These are phyloP conservation scores for Mallotus japonicus DNA, from an alignment of 441 rosid genomes.

Conservation along the genomic window DNA sequence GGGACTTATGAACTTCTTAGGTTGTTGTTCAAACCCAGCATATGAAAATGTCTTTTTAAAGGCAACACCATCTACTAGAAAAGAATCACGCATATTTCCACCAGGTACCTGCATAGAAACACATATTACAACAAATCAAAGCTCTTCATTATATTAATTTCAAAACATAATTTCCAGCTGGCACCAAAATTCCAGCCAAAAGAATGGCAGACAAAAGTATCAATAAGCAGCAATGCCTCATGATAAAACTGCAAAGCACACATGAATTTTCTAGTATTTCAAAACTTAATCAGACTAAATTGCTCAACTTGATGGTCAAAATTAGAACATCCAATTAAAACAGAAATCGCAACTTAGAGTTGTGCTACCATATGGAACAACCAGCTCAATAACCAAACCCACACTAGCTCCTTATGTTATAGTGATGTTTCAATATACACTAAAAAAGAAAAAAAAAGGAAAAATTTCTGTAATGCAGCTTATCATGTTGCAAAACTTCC, in stretches of 20 bases:
- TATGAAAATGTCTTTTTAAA: slow-evolving; percentile 98
- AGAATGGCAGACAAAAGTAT: background rate
- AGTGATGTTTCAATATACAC: background rate
- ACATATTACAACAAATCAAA: background rate
- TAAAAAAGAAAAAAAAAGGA: background rate
- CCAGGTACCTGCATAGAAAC: slow-evolving; percentile 76
- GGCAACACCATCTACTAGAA: slow-evolving; percentile 96
- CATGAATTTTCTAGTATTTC: background rate
- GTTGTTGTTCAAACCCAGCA: slow-evolving; percentile 99
- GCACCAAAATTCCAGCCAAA: background rate
- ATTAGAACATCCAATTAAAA: background rate
- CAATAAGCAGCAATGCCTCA: background rate
- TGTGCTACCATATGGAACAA: background rate
- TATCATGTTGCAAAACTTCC: background rate
- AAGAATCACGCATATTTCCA: slow-evolving; percentile 95
- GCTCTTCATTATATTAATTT: background rate
- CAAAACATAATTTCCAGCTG: background rate
- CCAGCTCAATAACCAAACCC: background rate
- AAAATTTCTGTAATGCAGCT: background rate
- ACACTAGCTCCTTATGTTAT: background rate
- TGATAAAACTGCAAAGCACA: background rate
- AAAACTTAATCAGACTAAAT: background rate
- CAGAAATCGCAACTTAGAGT: background rate
- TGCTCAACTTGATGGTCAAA: background rate
- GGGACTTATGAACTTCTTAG: slow-evolving; percentile 84